Conservation (phyloP, 1,284 basidiomycete genomes). For the Trichosporon faecale region DNA sequence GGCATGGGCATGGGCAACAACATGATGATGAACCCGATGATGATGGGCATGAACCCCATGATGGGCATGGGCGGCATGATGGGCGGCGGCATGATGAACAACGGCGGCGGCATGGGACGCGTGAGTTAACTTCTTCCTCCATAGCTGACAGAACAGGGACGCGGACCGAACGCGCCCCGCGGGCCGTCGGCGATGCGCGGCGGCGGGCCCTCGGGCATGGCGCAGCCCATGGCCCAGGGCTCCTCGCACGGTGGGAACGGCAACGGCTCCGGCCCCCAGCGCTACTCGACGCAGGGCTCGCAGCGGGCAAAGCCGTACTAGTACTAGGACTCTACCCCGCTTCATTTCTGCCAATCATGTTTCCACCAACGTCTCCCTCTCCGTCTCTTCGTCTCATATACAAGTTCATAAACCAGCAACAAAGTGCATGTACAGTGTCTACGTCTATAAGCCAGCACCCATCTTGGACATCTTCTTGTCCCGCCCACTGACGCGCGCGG, state of each 20-base stretch:
- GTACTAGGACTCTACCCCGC: not conserved
- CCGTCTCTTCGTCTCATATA: not conserved
- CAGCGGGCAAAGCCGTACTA: slow-evolving; percentile 50
- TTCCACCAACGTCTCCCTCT: not conserved
- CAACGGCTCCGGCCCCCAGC: slow-evolving; percentile 65
- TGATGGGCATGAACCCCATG: slow-evolving; percentile 22
- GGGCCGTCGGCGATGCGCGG: slow-evolving; percentile 54
- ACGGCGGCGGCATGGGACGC: slow-evolving; percentile 38
- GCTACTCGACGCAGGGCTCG: slow-evolving; percentile 53
- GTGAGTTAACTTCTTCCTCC: slow-evolving; percentile 12
- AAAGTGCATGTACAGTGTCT: slow-evolving; percentile 11
- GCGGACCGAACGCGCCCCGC: slow-evolving; percentile 46
- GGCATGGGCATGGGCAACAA: slow-evolving; percentile 24
- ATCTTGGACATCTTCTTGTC: slow-evolving; percentile 51
- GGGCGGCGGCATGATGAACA: slow-evolving; percentile 23
- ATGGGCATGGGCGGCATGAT: slow-evolving; percentile 19
- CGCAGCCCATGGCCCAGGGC: slow-evolving; percentile 53
- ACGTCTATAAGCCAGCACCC: slow-evolving; percentile 31
- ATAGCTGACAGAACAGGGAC: slow-evolving; percentile 15
- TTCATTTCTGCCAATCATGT: not conserved
- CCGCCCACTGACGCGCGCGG: slow-evolving; percentile 49
- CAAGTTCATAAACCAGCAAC: slow-evolving; percentile 2
- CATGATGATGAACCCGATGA: slow-evolving; percentile 15
- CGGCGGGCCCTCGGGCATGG: slow-evolving; percentile 43
- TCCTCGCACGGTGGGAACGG: slow-evolving; percentile 54